Conservation (phyloP, 1,284 basidiomycete genomes). For the Caloboletus firmus region DNA sequence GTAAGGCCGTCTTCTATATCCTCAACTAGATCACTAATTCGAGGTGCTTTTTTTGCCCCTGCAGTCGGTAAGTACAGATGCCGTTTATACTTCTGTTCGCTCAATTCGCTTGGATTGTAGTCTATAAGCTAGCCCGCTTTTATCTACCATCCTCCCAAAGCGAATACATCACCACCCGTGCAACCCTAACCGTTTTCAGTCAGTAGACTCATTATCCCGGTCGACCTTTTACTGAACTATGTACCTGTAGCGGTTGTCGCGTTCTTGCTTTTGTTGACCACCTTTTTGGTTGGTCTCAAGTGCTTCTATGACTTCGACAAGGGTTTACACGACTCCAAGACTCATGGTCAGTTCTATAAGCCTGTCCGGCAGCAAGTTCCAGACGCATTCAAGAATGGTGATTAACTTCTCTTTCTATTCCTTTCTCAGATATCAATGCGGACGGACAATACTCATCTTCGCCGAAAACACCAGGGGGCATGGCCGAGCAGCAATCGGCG, state of each 20-base stretch:
- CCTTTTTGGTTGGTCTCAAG: conserved; percentile 71
- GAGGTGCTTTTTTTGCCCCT: neutral
- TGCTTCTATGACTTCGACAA: conserved; percentile 80
- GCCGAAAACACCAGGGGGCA: conserved; percentile 43
- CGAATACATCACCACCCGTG: conserved; percentile 67
- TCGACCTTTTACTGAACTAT: neutral
- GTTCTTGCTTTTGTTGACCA: conserved; percentile 68
- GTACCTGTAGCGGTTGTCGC: conserved; percentile 60
- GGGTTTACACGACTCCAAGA: conserved; percentile 68
- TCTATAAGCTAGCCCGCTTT: conserved; percentile 80
- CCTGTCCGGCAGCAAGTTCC: conserved; percentile 33
- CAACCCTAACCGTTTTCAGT: conserved; percentile 80
- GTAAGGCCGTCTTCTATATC: conserved; percentile 43
- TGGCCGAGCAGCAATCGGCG: conserved; percentile 43
- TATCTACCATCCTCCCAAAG: conserved; percentile 56
- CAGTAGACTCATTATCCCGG: conserved; percentile 33
- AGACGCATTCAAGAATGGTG: conserved; percentile 34
- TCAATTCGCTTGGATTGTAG: conserved; percentile 37
- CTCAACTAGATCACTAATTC: conserved; percentile 15
- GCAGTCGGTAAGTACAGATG: conserved; percentile 41
- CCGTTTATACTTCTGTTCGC: neutral
- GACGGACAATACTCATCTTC: conserved; percentile 47
- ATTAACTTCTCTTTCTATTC: conserved; percentile 31
- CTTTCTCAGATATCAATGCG: conserved; percentile 47
- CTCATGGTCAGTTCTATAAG: conserved; percentile 61